Evolutionary conservation across 1,139 yeast species (phyloP), one percentile per base, ranked within the genome.

Genomic region (Geotrichum citri-aurantii): DNA sequence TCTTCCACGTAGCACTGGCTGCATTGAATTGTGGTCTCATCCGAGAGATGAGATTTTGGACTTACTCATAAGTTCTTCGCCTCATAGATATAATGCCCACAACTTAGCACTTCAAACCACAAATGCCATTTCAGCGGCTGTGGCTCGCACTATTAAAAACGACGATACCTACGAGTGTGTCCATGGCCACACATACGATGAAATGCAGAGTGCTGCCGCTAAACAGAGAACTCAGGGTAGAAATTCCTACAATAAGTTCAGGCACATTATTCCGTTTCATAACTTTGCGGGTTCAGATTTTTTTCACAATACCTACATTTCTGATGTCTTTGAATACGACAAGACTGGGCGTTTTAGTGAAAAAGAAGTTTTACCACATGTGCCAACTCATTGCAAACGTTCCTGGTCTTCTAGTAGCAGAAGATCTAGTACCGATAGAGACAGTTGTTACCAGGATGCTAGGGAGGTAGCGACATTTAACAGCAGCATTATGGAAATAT

Each of bases 1-100:
- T 24, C 52, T 56, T 26, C 55, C 55, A 5, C 37, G 59, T 11
- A 55, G 48, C 27, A 24, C 58, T 4, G 52, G 52, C 37, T 48
- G 40, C 23, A 27, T 49, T 17, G 55, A 52, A 24, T 12, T 56
- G 14, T 50, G 54, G 54, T 50, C 58, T 21, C 54, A 50, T 26
- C 58, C 54, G 4, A 37, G 58, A 10, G 58, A 55, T 44, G 58
- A 21, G 0, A 44, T 50, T 12, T 33, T 55, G 17, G 54, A 50
- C 1, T 11, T 33, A 12, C 26, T 50, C 40, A 46, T 55, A 12
- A 10, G 26, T 27, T 46, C 37, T 12, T 23, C 46, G 3, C 27
- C 29, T 29, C 7, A 19, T 17, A 7, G 23, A 10, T 21, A 50
- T 44, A 1, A 8, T 1, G 17, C 37, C 50, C 19, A 11, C 27